These are phyloP conservation scores for Monosporascus sp. DNA, from an alignment of 2,329 filamentous ascomycete species.

Conservation along the genomic window DNA sequence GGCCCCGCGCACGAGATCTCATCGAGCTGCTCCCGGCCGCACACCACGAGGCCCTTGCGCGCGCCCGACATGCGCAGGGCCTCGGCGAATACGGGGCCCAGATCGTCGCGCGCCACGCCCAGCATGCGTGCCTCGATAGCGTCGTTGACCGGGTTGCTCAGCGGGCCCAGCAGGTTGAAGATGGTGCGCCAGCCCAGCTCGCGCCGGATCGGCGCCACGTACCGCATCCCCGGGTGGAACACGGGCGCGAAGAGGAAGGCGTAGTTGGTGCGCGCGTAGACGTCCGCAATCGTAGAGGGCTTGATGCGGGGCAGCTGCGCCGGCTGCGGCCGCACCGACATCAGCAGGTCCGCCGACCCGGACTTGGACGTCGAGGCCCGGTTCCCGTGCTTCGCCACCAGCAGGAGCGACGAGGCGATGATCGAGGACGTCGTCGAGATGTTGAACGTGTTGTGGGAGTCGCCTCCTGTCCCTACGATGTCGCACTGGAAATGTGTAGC, in stretches of 20 bases:
- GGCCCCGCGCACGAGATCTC: conserved; percentile 88
- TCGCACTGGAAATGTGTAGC: conserved; percentile 52
- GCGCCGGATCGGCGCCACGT: conserved; percentile 78
- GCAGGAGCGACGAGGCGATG: conserved; percentile 75
- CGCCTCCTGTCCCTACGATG: conserved; percentile 95
- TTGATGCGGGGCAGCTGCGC: conserved; percentile 71
- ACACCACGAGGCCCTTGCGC: conserved; percentile 83
- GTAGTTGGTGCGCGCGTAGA: conserved; percentile 83
- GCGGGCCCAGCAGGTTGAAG: conserved; percentile 91
- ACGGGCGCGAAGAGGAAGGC: conserved; percentile 93
- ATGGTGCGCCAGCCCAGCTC: conserved; percentile 93
- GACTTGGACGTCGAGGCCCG: conserved; percentile 92
- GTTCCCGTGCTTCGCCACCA: conserved; percentile 94
- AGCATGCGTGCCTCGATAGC: conserved; percentile 83
- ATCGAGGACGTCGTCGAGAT: conserved; percentile 95
- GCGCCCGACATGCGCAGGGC: conserved; percentile 71
- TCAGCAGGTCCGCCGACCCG: conserved; percentile 87
- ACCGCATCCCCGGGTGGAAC: conserved; percentile 92
- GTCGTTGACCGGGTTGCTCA: conserved; percentile 85
- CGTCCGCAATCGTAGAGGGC: conserved; percentile 61
- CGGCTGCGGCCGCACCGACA: conserved; percentile 63
- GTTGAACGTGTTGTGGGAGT: conserved; percentile 97
- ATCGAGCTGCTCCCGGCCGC: conserved; percentile 90
- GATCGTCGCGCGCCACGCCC: conserved; percentile 82
- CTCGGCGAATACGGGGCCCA: conserved; percentile 85